Base-by-base conservation (phyloP, 2,329 filamentous ascomycete genomes). In the Epicoccum nigrum region DNA sequence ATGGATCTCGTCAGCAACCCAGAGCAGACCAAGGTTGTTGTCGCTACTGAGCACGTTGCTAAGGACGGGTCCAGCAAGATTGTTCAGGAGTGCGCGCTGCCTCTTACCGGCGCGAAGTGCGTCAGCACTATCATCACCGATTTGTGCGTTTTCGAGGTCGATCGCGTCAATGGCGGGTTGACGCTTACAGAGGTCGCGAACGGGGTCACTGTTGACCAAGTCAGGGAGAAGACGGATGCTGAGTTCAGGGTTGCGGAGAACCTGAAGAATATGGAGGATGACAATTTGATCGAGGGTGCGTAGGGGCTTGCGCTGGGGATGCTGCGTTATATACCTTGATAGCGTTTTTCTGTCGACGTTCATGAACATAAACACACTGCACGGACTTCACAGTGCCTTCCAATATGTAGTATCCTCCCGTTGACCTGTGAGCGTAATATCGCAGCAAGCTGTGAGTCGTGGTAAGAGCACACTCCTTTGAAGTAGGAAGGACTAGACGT, bases 21-120 rank as follows among this genome's bases (percentile, higher is more conserved):
- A 0, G 83, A 84, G 59, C 80, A 81, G 53, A 95, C 91, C 32
- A 93, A 93, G 78, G 90, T 96, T 6, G 91, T 96, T 1, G 89
- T 96, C 45, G 93, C 91, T 4, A 96, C 95, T 85, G 91, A 96
- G 76, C 92, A 96, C 77, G 92, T 89, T 4, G 91, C 95, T 65
- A 95, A 95, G 83, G 92, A 93, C 78, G 92, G 92, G 55, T 88
- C 87, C 66, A 82, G 91, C 58, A 96, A 96, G 85, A 94, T 96
- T 69, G 83, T 96, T 59, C 90, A 91, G 79, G 88, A 67, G 27
- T 75, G 72, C 55, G 56, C 56, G 38, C 55, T 75, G 38, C 72
- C 72, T n/a, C 54, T 75, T 1, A 75, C 72, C 0, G 72, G 72
- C 12, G 68, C 66, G 17, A 60, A 50, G 46, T 74, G 71, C 41